Evolutionary conservation across 2,329 filamentous ascomycete species (phyloP).

Genomic region (Pseudogymnoascus sp.): DNA sequence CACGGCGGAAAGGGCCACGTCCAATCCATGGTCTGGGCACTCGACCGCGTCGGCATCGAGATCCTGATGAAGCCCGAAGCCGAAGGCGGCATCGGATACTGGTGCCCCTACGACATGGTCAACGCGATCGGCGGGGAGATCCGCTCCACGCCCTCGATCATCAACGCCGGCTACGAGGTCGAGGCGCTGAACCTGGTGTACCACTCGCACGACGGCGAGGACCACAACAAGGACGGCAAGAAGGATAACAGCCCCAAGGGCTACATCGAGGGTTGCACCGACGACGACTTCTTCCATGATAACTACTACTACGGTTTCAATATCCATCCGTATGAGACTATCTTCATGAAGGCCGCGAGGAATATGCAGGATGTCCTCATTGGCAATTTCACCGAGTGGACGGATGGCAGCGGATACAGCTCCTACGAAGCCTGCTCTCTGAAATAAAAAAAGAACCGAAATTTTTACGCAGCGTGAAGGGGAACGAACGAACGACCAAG

Average conservation of each 20-base stretch:
- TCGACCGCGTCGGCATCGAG: slow-evolving; percentile 27
- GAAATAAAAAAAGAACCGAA: background rate
- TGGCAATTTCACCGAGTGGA: slow-evolving; percentile 26
- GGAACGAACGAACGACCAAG: background rate
- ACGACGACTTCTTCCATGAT: slow-evolving; percentile 23
- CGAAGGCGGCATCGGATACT: slow-evolving; percentile 5
- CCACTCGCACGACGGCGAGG: slow-evolving; percentile 6
- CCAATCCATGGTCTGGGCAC: slow-evolving; percentile 9
- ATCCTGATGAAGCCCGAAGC: slow-evolving; percentile 27
- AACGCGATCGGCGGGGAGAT: slow-evolving; percentile 2
- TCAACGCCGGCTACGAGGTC: slow-evolving; percentile 1
- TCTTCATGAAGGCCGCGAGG: slow-evolving; percentile 31
- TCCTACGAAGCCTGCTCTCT: background rate
- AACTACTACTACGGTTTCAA: slow-evolving; percentile 28
- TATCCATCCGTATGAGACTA: slow-evolving; percentile 32
- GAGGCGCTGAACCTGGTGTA: slow-evolving; percentile 7
- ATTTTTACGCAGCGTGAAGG: background rate
- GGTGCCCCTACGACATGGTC: slow-evolving; percentile 8
- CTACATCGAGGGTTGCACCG: slow-evolving; percentile 21
- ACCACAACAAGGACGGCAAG: slow-evolving; percentile 5
- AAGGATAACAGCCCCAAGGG: slow-evolving; percentile 7
- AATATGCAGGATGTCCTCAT: slow-evolving; percentile 25
- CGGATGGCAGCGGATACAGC: slow-evolving; percentile 2
- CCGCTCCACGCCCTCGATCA: background rate
- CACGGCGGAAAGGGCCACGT: slow-evolving; percentile 8